phyloP scores from a whole-genome alignment of 2,329 filamentous ascomycete species.

The Apiospora marii region DNA sequence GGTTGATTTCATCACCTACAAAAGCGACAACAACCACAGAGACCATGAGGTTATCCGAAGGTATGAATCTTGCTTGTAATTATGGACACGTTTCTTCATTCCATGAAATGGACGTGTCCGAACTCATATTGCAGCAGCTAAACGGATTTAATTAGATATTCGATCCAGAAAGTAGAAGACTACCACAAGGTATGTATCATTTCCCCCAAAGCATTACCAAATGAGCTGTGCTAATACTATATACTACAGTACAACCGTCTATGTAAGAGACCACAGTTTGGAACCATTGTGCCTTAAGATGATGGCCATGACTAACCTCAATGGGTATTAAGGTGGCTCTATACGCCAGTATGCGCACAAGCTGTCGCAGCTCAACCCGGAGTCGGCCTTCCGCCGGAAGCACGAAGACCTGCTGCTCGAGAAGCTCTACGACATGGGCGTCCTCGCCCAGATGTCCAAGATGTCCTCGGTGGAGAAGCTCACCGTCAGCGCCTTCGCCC shows the following conservation, averaged over 20 bases:
- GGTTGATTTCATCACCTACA: conserved; percentile 95
- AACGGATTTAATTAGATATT: conserved; percentile 66
- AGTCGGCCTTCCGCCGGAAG: conserved; percentile 79
- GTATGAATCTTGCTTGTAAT: background rate
- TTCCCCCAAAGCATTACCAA: background rate
- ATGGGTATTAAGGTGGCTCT: background rate
- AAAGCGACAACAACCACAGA: conserved; percentile 86
- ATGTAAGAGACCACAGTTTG: background rate
- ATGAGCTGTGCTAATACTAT: background rate
- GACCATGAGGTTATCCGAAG: conserved; percentile 61
- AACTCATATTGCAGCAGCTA: conserved; percentile 65
- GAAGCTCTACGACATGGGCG: conserved; percentile 92
- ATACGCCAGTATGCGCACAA: conserved; percentile 88
- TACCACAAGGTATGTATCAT: conserved; percentile 62
- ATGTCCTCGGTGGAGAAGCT: conserved; percentile 87
- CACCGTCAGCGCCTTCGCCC: conserved; percentile 88
- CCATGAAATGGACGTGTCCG: background rate
- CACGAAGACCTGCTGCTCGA: conserved; percentile 88
- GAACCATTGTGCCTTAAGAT: background rate
- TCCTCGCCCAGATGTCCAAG: conserved; percentile 78
- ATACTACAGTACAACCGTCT: conserved; percentile 53
- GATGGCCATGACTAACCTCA: conserved; percentile 29
- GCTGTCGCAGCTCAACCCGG: conserved; percentile 81
- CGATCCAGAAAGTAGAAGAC: conserved; percentile 88
- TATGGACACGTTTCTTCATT: background rate